Evolutionary conservation across 805 yeast species (phyloP).

Genomic region (Jamesozyma jinghongensis): DNA sequence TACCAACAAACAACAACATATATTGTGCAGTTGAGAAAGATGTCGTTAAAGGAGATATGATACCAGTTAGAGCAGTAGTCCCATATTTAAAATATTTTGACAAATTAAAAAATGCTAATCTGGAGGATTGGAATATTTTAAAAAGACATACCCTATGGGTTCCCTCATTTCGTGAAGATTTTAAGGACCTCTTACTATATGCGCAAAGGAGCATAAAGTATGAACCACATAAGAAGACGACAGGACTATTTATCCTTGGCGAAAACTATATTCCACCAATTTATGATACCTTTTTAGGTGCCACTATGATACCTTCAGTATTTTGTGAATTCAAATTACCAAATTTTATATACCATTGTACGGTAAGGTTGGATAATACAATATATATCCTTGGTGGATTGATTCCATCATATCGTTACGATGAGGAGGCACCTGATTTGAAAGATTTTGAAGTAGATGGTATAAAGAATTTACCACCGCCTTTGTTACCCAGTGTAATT

Average conservation of each 20-base stretch:
- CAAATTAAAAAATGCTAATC: conserved; percentile 12
- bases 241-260: conserved; percentile 11
- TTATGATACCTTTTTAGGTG: conserved; percentile 18
- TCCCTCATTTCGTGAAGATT: conserved; percentile 13
- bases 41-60: conserved; percentile 2
- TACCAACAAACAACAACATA: conserved; percentile 1
- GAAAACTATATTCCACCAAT: conserved; percentile 9
- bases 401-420: conserved; percentile 19
- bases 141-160: conserved; percentile 21
- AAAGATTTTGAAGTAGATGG: conserved; percentile 32
- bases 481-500: conserved; percentile 35
- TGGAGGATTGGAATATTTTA: conserved; percentile 10
- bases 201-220: background rate
- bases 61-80: conserved; percentile 3
- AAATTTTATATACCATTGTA: conserved; percentile 35
- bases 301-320: conserved; percentile 19
- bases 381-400: conserved; percentile 42
- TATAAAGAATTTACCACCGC: conserved; percentile 36
- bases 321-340: conserved; percentile 35
- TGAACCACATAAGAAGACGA: conserved; percentile 2
- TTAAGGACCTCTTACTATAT: conserved; percentile 6
- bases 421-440: conserved; percentile 28
- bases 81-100: conserved; percentile 17
- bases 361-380: conserved; percentile 31
- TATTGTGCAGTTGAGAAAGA: background rate